A percentile compares a stretch with the other conserved stretches of the same genome.
Conservation (phyloP, 1,139 yeast species). For the Suhomyces atakaporum region DNA sequence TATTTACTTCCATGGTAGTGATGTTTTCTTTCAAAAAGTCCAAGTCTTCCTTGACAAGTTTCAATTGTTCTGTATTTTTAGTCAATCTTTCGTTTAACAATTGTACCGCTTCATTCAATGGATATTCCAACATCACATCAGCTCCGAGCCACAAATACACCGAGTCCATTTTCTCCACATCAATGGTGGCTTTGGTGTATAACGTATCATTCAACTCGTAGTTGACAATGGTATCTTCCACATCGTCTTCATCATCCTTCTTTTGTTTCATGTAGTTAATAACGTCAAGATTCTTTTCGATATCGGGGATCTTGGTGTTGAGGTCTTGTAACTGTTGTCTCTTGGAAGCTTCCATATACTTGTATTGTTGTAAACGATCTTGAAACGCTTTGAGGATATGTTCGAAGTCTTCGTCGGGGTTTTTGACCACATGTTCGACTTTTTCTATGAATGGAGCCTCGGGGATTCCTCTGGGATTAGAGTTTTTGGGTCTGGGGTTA, state of each 20-base stretch:
- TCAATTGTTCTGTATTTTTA: conserved; percentile 61
- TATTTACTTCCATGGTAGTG: conserved; percentile 97
- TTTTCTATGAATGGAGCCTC: conserved; percentile 92
- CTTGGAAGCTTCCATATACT: conserved; percentile 85
- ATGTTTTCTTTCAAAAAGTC: conserved; percentile 89
- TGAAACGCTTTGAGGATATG: conserved; percentile 68
- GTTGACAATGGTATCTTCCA: conserved; percentile 59
- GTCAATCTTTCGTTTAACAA: conserved; percentile 64
- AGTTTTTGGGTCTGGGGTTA: conserved; percentile 50
- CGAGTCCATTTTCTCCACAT: conserved; percentile 43
- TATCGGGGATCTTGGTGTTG: conserved; percentile 82
- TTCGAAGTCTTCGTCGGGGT: conserved; percentile 70
- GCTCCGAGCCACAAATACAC: conserved; percentile 97
- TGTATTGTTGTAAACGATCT: conserved; percentile 78
- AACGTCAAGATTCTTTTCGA: conserved; percentile 76
- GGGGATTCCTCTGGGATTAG: conserved; percentile 93
- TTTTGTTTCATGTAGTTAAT: conserved; percentile 59
- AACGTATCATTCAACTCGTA: conserved; percentile 93
- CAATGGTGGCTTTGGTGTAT: conserved; percentile 77
- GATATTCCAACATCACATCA: conserved; percentile 94
- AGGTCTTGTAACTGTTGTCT: conserved; percentile 67
- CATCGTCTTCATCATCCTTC: conserved; percentile 34
- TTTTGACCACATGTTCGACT: conserved; percentile 71
- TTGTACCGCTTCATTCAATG: conserved; percentile 80
- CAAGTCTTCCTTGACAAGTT: conserved; percentile 74